A percentile compares a stretch with the other conserved stretches of the same genome.
These are phyloP conservation scores for Moesziomyces sp. DNA, from an alignment of 1,284 basidiomycete genomes.

Conservation along the genomic window DNA sequence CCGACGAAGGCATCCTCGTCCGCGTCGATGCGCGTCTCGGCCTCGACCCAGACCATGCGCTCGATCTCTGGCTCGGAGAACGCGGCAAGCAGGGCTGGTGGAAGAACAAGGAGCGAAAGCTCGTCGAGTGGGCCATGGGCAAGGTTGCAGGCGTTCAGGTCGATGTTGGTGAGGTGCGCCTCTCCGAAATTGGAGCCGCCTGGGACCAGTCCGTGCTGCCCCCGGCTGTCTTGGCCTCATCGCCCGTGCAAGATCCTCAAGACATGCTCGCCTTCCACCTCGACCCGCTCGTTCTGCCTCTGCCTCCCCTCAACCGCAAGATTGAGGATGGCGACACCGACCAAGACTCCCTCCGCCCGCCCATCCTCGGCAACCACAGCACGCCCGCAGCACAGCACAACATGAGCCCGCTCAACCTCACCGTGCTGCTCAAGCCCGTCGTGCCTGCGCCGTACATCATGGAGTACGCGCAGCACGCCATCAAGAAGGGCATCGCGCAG, in stretches of 20 bases:
- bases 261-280: slow-evolving; percentile 60
- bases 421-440: slow-evolving; percentile 58
- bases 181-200: slow-evolving; percentile 44
- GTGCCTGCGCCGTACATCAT: slow-evolving; percentile 54
- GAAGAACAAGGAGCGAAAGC: slow-evolving; percentile 54
- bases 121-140: slow-evolving; percentile 59
- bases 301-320: slow-evolving; percentile 48
- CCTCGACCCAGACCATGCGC: slow-evolving; percentile 56
- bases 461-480: slow-evolving; percentile 46
- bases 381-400: slow-evolving; percentile 50
- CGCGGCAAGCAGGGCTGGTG: slow-evolving; percentile 46
- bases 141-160: slow-evolving; percentile 58
- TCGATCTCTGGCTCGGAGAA: slow-evolving; percentile 59
- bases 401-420: slow-evolving; percentile 57
- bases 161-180: slow-evolving; percentile 52
- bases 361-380: slow-evolving; percentile 48
- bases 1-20: slow-evolving; percentile 54
- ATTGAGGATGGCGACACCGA: slow-evolving; percentile 7
- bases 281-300: slow-evolving; percentile 57
- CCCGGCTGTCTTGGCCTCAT: slow-evolving; percentile 1
- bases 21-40: slow-evolving; percentile 59
- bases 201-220: slow-evolving; percentile 25
- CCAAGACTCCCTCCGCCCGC: slow-evolving; percentile 27
- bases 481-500: slow-evolving; percentile 46
- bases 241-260: slow-evolving; percentile 20